Evolutionary conservation across 2,329 filamentous ascomycete genomes (phyloP), one percentile per base, ranked within the genome.

Genomic region (Fusarium nodosum): DNA sequence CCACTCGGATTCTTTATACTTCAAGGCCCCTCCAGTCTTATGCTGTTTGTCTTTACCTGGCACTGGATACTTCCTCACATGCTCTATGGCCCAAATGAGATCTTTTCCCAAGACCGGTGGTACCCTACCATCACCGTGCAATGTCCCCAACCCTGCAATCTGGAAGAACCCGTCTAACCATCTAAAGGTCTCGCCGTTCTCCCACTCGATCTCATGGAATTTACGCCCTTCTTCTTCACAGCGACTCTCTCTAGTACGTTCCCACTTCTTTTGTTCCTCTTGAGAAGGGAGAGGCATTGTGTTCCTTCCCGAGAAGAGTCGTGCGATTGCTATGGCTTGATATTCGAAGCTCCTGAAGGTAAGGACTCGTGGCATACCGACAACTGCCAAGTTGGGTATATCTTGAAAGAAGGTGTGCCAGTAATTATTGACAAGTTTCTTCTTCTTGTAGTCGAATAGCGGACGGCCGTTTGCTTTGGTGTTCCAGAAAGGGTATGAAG

Each of bases 341-440:
- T 87, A 87, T 72, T 87, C 86, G 64, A 87, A 87, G 36, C 82
- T 84, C 9, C 85, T 75, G 59, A 87, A 87, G 0, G 85, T 87
- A 15, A 86, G 73, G 0, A 82, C 82, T 1, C 85, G 81, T 3
- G 85, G 85, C 8, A 87, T 72, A 0, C 86, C 87, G 0, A 88
- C 80, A 13, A 87, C 76, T 0, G 79, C 87, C 0, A 89, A 75
- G 0, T 82, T 85, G 0, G 80, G 74, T 41, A 82, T 82, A 24
- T 82, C 80, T 2, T 78, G 81, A 51, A 86, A 80, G 73, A 88
- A 88, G 0, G 84, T 86, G 70, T 88, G 86, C 76, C 80, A 81
- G 67, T 87, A 89, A 4, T 68, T 81, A 0, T 80, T 79, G 0
- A 80, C 58, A 3, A 88, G 73, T 22, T 81, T 83, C 30, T 81